Evolutionary conservation across 2,329 filamentous ascomycete species (phyloP), one percentile per base, ranked within the genome.

Genomic region (Ophiostoma novo-ulmi): DNA sequence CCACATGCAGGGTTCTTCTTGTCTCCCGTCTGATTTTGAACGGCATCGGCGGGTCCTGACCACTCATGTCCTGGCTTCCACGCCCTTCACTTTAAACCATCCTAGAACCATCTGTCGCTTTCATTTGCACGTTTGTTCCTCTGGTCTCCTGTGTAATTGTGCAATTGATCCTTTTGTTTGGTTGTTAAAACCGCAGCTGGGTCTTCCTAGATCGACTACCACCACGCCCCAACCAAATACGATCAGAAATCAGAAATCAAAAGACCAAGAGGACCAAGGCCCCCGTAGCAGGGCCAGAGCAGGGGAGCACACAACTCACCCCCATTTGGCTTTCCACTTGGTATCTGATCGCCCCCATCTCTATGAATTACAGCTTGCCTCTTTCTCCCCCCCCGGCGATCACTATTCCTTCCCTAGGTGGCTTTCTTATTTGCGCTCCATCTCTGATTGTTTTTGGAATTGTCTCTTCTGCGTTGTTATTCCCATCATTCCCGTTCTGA

Each of bases 331-430:
- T n/a, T 31, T 26, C 61, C 38, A 64, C 14, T 58, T 44, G 64
- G 22, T 58, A 68, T 70, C 68, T 70, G 70, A 71, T 71, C 70
- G 68, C 65, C 68, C 55, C 63, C 38, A 67, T 69, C 58, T 66
- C 38, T 68, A 61, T 55, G 66, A 48, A 44, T 67, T 61, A 52
- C 36, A 35, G 35, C 61, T 35, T 68, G 52, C 52, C 52, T 58
- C n/a, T 58, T 67, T 39, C 22, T 41, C 58, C 68, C 64, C 39
- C 41, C 52, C 69, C 68, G 68, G 65, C 71, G 71, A 72, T 72
- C 71, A 68, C 48, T 55, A 66, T 64, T 20, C 48, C 68, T 31
- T 35, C 22, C 44, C 67, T 26, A 5, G 11, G 20, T 38, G 17
- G 26, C 48, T 14, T 67, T 55, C 36, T 31, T 67, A 39, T 48